These are phyloP conservation scores for Candida berthetii DNA, from an alignment of 805 yeast species.

Conservation along the genomic window DNA sequence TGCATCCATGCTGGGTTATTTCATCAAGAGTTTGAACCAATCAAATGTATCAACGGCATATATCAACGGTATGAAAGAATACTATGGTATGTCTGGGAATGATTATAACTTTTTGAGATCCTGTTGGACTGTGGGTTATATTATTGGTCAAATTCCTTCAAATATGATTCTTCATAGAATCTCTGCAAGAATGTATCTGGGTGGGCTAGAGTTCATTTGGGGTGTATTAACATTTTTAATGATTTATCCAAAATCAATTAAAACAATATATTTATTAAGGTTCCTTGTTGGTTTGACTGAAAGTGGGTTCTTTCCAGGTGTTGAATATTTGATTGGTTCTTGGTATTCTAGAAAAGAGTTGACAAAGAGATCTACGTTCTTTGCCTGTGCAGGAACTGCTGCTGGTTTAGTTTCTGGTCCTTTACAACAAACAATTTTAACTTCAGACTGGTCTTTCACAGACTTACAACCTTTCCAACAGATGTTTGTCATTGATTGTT, in stretches of 20 bases:
- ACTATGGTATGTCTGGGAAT: slow-evolving; percentile 31
- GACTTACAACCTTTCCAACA: slow-evolving; percentile 30
- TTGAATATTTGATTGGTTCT: slow-evolving; percentile 35
- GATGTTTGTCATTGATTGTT: slow-evolving; percentile 39
- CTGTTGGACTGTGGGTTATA: slow-evolving; percentile 43
- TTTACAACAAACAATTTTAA: slow-evolving; percentile 26
- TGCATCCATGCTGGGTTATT: slow-evolving; percentile 38
- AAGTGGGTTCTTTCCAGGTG: slow-evolving; percentile 43
- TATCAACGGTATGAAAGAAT: slow-evolving; percentile 41
- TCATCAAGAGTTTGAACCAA: slow-evolving; percentile 37
- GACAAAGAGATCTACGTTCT: slow-evolving; percentile 27
- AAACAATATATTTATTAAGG: slow-evolving; percentile 25
- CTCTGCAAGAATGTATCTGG: slow-evolving; percentile 38
- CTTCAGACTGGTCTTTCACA: slow-evolving; percentile 8
- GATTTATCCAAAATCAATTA: slow-evolving; percentile 20
- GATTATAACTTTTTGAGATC: slow-evolving; percentile 40
- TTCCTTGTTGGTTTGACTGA: slow-evolving; percentile 39
- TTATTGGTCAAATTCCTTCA: slow-evolving; percentile 44
- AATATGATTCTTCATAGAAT: slow-evolving; percentile 32
- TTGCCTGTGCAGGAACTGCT: slow-evolving; percentile 28
- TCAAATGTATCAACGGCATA: slow-evolving; percentile 38
- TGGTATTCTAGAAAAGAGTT: slow-evolving; percentile 29
- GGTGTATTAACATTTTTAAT: slow-evolving; percentile 30
- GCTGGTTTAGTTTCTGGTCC: slow-evolving; percentile 31
- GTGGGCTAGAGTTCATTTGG: slow-evolving; percentile 39